phyloP scores from a whole-genome alignment of 2,329 filamentous ascomycete species.

The Nectriaceae sp. region DNA sequence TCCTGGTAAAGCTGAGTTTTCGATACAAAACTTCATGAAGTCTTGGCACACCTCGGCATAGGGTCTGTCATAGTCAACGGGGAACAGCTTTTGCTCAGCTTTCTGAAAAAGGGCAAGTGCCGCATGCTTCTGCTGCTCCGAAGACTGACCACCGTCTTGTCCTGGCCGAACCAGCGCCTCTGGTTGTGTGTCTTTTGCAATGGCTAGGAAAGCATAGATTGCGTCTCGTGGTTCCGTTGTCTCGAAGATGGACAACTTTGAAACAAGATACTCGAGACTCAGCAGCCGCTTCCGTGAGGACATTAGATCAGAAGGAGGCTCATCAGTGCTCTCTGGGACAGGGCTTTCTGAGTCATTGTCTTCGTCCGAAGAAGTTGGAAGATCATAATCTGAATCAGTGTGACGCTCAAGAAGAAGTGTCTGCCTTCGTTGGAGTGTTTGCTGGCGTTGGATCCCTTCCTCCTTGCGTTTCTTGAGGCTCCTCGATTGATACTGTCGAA shows the following conservation, averaged over 20 bases:
- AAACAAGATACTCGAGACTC: constrained; percentile 1
- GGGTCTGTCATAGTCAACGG: not conserved
- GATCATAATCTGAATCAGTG: not conserved
- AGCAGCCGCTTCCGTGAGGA: not conserved
- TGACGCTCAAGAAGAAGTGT: not conserved
- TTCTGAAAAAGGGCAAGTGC: not conserved
- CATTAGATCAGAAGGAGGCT: not conserved
- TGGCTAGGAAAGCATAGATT: constrained; percentile 1
- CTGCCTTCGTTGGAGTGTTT: not conserved
- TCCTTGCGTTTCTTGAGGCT: not conserved
- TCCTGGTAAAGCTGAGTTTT: not conserved
- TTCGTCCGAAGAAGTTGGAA: not conserved
- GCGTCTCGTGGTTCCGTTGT: not conserved
- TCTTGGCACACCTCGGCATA: not conserved
- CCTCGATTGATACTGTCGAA: not conserved
- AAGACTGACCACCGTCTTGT: not conserved
- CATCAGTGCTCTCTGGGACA: not conserved
- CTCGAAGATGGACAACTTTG: constrained; percentile 1
- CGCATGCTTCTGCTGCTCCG: not conserved
- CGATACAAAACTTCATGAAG: constrained; percentile 3
- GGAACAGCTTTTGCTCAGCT: not conserved
- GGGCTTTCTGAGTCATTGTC: not conserved
- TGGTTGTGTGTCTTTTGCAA: not conserved
- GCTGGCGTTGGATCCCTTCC: not conserved
- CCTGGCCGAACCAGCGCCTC: not conserved